These are phyloP conservation scores for Bacidia gigantensis DNA, from an alignment of 495 filamentous ascomycete genomes.

Conservation along the genomic window DNA sequence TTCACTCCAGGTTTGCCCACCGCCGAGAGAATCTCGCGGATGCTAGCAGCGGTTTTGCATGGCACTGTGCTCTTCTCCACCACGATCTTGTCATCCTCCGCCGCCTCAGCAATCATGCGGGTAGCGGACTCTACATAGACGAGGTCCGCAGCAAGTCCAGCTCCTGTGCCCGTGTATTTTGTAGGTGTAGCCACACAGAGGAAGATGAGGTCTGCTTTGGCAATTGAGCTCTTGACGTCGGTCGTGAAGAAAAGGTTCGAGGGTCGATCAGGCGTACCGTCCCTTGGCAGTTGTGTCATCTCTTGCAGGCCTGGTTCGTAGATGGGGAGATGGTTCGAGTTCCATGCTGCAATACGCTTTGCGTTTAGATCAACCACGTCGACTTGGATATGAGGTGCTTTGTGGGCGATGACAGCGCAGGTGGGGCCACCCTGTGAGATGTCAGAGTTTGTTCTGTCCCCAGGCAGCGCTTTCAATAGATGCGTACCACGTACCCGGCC, in stretches of 20 bases:
- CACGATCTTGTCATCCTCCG: slow-evolving; percentile 54
- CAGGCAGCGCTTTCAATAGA: not conserved
- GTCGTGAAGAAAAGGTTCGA: slow-evolving; percentile 61
- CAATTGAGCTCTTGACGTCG: slow-evolving; percentile 44
- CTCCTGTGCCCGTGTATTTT: slow-evolving; percentile 54
- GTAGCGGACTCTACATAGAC: slow-evolving; percentile 58
- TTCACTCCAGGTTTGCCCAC: slow-evolving; percentile 41
- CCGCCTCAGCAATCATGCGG: slow-evolving; percentile 49
- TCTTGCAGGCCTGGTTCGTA: slow-evolving; percentile 59
- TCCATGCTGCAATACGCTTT: slow-evolving; percentile 55
- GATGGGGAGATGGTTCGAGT: slow-evolving; percentile 59
- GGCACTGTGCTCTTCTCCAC: slow-evolving; percentile 82
- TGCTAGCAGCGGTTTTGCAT: slow-evolving; percentile 57
- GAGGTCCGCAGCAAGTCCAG: slow-evolving; percentile 59
- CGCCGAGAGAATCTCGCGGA: slow-evolving; percentile 44
- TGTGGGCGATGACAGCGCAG: slow-evolving; percentile 57
- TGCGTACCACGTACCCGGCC: slow-evolving; percentile 11
- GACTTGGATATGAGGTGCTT: slow-evolving; percentile 53
- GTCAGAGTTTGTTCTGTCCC: not conserved
- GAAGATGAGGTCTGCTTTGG: slow-evolving; percentile 60
- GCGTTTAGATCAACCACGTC: slow-evolving; percentile 60
- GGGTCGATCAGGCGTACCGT: slow-evolving; percentile 30
- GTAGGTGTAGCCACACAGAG: slow-evolving; percentile 75
- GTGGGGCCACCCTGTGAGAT: slow-evolving; percentile 51
- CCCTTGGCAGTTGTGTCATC: slow-evolving; percentile 51